Evolutionary conservation across 2,329 filamentous ascomycete species (phyloP), one percentile per base, ranked within the genome.

Genomic region (Leptographium flavum): DNA sequence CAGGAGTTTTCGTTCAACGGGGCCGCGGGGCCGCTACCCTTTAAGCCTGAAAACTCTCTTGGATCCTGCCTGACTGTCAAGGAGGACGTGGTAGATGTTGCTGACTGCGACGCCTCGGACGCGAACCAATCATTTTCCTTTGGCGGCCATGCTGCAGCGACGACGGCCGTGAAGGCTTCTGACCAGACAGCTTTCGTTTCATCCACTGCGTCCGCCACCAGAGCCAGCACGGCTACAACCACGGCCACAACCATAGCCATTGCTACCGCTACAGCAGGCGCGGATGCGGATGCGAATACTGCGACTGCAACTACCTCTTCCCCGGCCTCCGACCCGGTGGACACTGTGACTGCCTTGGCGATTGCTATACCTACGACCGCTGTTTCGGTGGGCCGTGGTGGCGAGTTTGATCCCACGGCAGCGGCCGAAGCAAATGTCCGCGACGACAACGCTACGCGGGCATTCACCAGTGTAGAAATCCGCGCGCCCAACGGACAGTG

Each of bases 1-100:
- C 73, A 76, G 55, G 58, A 72, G 2, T 75, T 74, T 49, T 56
- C 60, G 13, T 71, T 72, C 46, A 59, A 63, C 23, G 65, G 64
- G 19, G 57, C 57, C 8, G 54, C 60, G 15, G 66, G 63, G 0
- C 62, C 69, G 0, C 55, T 71, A 17, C 53, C 63, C 1, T 53
- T 76, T 2, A 55, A 61, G n/a, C 71, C 71, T 0, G 48, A 57
- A 40, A 74, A 73, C 47, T 58, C 60, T n/a, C 48, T 52, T 2
- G 64, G 63, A 10, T 65, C 63, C n/a, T 75, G 72, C 50, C 55
- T 75, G 17, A 62, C 63, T 1, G 66, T 65, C 19, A 64, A 64
- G 30, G 65, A 61, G 30, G 60, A 65, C 23, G 56, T 61, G 0
- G 48, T 75, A 4, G 67, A 67, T 45, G 57, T 71, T 47, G 64